phyloP scores from a whole-genome alignment of 2,329 filamentous ascomycete species.

The Tolypocladium pustulatum region DNA sequence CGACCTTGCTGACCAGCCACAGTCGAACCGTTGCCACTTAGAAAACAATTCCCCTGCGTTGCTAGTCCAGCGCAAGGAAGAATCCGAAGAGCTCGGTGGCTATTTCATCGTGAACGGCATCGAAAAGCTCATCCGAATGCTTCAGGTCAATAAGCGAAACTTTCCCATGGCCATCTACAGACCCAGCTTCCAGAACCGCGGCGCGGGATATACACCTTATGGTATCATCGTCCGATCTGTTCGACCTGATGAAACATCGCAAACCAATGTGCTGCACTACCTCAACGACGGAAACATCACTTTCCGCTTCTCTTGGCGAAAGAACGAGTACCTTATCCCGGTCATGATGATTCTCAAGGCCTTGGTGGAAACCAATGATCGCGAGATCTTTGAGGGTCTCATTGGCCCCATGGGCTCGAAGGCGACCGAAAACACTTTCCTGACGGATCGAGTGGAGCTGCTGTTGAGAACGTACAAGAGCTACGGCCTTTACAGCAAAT shows the following conservation, averaged over 20 bases:
- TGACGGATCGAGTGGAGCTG: conserved; percentile 89
- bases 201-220: conserved; percentile 75
- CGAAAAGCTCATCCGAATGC: conserved; percentile 89
- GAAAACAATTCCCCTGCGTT: conserved; percentile 74
- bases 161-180: conserved; percentile 92
- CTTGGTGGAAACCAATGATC: conserved; percentile 88
- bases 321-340: conserved; percentile 92
- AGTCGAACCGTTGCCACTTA: conserved; percentile 87
- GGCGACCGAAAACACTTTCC: conserved; percentile 77
- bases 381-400: conserved; percentile 90
- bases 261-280: conserved; percentile 95
- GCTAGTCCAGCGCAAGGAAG: conserved; percentile 81
- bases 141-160: conserved; percentile 84
- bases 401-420: conserved; percentile 69
- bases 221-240: conserved; percentile 89
- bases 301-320: conserved; percentile 95
- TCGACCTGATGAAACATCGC: conserved; percentile 92
- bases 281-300: conserved; percentile 92
- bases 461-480: conserved; percentile 87
- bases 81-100: conserved; percentile 89
- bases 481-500: conserved; percentile 73
- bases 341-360: conserved; percentile 97
- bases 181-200: conserved; percentile 80
- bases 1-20: neutral
- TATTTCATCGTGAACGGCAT: conserved; percentile 98